phyloP scores from a whole-genome alignment of 495 filamentous ascomycete genomes.

The Aspergillus kassunensis region DNA sequence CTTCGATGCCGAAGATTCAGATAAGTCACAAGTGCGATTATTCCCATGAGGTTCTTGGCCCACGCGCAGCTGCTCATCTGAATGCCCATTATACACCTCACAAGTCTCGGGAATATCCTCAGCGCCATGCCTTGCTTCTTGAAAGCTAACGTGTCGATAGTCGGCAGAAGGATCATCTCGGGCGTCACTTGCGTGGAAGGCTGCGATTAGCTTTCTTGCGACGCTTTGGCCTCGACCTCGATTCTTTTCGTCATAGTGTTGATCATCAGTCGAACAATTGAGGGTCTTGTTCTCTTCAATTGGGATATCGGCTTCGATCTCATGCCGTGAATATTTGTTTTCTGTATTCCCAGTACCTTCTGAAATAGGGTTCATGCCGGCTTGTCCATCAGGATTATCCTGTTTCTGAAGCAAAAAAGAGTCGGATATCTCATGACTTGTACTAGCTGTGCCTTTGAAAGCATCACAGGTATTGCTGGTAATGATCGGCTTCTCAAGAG shows the following conservation, averaged over 20 bases:
- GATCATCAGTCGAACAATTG: neutral
- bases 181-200: conserved; percentile 15
- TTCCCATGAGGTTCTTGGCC: too few relatives aligned
- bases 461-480: neutral
- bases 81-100: too few relatives aligned
- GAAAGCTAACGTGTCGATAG: neutral
- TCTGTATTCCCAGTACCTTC: neutral
- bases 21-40: too few relatives aligned
- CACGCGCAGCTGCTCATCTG: too few relatives aligned
- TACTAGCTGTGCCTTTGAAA: neutral
- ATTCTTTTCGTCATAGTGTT: neutral
- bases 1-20: neutral
- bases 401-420: neutral
- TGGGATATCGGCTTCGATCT: neutral
- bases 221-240: conserved; percentile 27
- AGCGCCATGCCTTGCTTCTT: neutral
- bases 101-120: neutral
- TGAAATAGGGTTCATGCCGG: neutral
- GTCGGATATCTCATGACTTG: neutral
- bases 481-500: too few relatives aligned
- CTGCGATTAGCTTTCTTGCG: conserved; percentile 27
- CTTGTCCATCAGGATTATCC: neutral
- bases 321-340: neutral
- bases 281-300: neutral
- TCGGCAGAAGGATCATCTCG: neutral